phyloP scores from a whole-genome alignment of 768 basidiomycete species.

The Mycena latifolia region DNA sequence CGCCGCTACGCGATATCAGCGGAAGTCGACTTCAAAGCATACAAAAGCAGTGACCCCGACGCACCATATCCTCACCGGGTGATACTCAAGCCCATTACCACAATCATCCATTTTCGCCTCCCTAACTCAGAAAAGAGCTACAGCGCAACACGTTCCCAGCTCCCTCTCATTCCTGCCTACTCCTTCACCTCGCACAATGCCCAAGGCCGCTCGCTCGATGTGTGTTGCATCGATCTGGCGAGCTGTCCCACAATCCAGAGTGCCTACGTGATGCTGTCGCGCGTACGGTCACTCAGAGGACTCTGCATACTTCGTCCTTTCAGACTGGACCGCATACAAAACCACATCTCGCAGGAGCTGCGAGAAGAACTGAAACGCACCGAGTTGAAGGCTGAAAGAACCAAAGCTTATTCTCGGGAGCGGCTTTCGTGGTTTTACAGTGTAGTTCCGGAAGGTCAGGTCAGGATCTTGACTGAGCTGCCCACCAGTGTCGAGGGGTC shows the following conservation, averaged over 20 bases:
- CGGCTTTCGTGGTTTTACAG: slow-evolving; percentile 25
- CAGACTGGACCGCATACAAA: neutral
- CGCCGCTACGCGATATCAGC: slow-evolving; percentile 29
- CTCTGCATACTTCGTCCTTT: slow-evolving; percentile 10
- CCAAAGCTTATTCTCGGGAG: slow-evolving; percentile 6
- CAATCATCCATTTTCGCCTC: slow-evolving; percentile 14
- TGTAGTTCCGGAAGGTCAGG: slow-evolving; percentile 11
- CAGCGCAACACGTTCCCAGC: slow-evolving; percentile 26
- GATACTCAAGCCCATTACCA: slow-evolving; percentile 8
- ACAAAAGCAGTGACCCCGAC: slow-evolving; percentile 2
- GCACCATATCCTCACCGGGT: slow-evolving; percentile 20
- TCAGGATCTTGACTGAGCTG: neutral
- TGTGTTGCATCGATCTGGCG: slow-evolving; percentile 12
- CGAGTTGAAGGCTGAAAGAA: slow-evolving; percentile 31
- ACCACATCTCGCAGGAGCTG: slow-evolving; percentile 8
- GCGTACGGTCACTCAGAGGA: neutral
- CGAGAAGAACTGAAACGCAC: slow-evolving; percentile 3
- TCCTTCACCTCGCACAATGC: slow-evolving; percentile 6
- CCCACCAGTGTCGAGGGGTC: neutral
- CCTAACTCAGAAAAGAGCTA: slow-evolving; percentile 18
- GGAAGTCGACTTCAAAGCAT: slow-evolving; percentile 18
- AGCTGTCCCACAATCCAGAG: slow-evolving; percentile 14
- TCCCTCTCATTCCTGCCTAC: slow-evolving; percentile 25
- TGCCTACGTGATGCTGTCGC: slow-evolving; percentile 10
- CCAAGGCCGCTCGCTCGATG: slow-evolving; percentile 3